Evolutionary conservation across 192 early-diverging fungal species (phyloP), one percentile per base, ranked within the genome.

Genomic region (Thoreauomyces humboldtii): DNA sequence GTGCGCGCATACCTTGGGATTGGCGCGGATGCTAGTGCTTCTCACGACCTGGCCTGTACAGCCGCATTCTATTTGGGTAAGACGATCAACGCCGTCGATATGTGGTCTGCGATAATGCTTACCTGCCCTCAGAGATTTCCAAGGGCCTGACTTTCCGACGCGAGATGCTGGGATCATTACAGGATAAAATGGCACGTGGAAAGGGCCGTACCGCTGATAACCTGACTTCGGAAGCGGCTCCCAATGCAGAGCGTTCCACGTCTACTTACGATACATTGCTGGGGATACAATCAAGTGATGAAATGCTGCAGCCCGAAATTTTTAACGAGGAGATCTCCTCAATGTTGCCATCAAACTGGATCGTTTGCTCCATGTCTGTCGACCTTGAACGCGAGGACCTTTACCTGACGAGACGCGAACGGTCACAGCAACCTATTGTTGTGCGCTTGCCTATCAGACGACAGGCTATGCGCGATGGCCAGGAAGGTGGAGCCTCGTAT

Each of bases 361-460:
- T 83, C 0, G 91, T 90, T 0, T 90, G 89, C 36, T 91, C 87
- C 0, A 60, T 98, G 28, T 87, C 90, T 0, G 71, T 94, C 31
- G 94, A 98, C 57, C 48, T 72, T 0, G 66, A 77, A 22, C 71
- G 78, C 21, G 74, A 90, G 42, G 77, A 85, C 3, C 53, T 98
- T 50, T 89, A 90, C 67, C 67, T 95, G 15, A 84, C 86, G 28
- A 84, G 90, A 12, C 38, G 65, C 4, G 47, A 68, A 34, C 22
- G 25, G 5, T 45, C 47, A 9, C 29, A 33, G 19, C 29, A 32
- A 22, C 91, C 92, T 0, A 33, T 89, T 24, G 72, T 88, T 2
- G 51, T 93, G 1, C 80, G 88, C 29, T 67, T 98, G 45, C 93
- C 94, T 0, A 72, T 98, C 61, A 80, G 75, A 58, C 65, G 90